These are phyloP conservation scores for Xylaria sp. DNA, from an alignment of 2,329 filamentous ascomycete genomes.

Conservation along the genomic window DNA sequence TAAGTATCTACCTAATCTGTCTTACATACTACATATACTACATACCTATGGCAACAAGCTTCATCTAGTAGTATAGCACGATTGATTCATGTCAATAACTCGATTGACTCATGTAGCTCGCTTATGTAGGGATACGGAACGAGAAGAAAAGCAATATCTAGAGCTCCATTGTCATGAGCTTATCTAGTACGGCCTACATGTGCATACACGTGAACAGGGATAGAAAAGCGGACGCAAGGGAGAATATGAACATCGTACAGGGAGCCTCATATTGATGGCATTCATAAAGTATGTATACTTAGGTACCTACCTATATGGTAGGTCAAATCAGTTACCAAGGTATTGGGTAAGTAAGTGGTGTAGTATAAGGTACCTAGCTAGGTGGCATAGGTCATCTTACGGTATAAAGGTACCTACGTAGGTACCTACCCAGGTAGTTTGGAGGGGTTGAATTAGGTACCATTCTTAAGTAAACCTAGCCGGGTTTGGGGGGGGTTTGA, in stretches of 20 bases:
- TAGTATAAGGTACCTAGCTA: not conserved
- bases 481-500: too few relatives aligned
- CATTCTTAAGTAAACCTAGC: too few relatives aligned
- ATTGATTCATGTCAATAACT: slow-evolving; percentile 14
- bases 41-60: too few relatives aligned
- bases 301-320: too few relatives aligned
- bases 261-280: not conserved
- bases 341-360: not conserved
- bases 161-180: not conserved
- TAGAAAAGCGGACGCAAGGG: slow-evolving; percentile 11
- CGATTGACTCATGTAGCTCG: slow-evolving; percentile 22
- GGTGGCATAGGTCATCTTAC: too few relatives aligned
- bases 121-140: slow-evolving; percentile 22
- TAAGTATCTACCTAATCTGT: too few relatives aligned
- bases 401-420: too few relatives aligned
- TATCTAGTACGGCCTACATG: not conserved
- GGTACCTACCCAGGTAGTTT: too few relatives aligned
- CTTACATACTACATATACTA: too few relatives aligned
- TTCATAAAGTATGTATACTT: not conserved
- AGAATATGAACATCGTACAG: not conserved
- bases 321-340: too few relatives aligned
- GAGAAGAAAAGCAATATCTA: slow-evolving; percentile 5
- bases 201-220: slow-evolving; percentile 3
- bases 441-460: too few relatives aligned
- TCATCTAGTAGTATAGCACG: not conserved